Conservation (phyloP, 192 early-diverging fungal species). For the Rhizophagus sp. region DNA sequence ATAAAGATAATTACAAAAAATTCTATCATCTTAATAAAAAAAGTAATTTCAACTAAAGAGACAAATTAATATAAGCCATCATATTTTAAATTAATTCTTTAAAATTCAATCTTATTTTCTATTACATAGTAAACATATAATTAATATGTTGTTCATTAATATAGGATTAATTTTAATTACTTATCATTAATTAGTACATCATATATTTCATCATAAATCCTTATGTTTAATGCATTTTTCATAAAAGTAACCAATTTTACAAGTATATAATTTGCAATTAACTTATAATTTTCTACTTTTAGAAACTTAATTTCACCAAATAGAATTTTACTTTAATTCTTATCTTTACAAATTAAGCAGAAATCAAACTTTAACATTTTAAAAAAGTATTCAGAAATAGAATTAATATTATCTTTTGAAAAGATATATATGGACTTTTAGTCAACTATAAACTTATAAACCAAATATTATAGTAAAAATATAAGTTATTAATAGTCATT, state of each 20-base stretch:
- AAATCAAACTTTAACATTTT: conserved; percentile 19
- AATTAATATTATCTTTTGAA: too few relatives aligned
- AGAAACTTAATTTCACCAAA: conserved; percentile 20
- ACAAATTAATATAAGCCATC: conserved; percentile 11
- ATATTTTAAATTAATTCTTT: conserved; percentile 16
- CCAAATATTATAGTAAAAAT: too few relatives aligned
- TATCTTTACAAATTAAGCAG: conserved; percentile 17
- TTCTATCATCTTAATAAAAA: conserved; percentile 1
- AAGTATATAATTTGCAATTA: background rate
- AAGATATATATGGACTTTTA: too few relatives aligned
- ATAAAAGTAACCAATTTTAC: background rate
- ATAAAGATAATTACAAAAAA: conserved; percentile 17
- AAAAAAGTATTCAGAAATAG: too few relatives aligned
- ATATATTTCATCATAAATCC: conserved; percentile 17
- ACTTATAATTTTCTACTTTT: conserved; percentile 19
- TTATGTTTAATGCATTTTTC: background rate
- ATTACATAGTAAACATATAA: conserved; percentile 9
- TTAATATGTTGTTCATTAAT: conserved; percentile 10
- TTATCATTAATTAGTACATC: conserved; percentile 17
- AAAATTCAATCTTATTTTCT: conserved; percentile 17
- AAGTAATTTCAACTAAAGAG: conserved; percentile 22
- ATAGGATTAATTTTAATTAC: conserved; percentile 10
- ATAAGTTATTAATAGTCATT: too few relatives aligned
- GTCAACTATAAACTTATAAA: too few relatives aligned
- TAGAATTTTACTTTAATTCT: background rate